These are phyloP conservation scores for Porphyrellus cyaneotinctus DNA, from an alignment of 768 basidiomycete genomes.

Conservation along the genomic window DNA sequence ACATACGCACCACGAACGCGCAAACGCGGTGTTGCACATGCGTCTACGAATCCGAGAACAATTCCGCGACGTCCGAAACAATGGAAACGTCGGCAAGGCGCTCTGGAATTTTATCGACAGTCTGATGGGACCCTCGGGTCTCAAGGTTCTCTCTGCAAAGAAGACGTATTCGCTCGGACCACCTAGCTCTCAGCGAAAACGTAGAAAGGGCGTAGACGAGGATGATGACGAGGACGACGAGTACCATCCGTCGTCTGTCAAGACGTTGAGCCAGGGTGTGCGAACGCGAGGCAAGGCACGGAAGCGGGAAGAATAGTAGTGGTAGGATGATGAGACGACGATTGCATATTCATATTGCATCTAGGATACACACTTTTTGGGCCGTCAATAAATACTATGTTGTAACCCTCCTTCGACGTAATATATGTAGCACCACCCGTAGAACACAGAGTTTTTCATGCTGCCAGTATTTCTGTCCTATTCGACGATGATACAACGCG, in stretches of 20 bases:
- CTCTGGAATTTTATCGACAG: slow-evolving; percentile 57
- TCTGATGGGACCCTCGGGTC: slow-evolving; percentile 31
- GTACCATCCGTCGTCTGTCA: slow-evolving; percentile 45
- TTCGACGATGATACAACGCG: neutral
- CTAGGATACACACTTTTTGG: neutral
- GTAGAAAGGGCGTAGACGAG: slow-evolving; percentile 26
- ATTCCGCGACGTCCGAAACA: slow-evolving; percentile 64
- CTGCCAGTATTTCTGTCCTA: too few relatives aligned
- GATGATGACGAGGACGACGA: slow-evolving; percentile 38
- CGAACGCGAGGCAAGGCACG: slow-evolving; percentile 41
- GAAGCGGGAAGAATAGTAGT: slow-evolving; percentile 14
- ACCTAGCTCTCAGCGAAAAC: slow-evolving; percentile 28
- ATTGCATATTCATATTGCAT: neutral
- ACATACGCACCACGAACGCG: slow-evolving; percentile 40
- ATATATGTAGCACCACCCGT: neutral
- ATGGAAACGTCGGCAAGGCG: slow-evolving; percentile 47
- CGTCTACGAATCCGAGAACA: slow-evolving; percentile 51
- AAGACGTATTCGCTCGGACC: slow-evolving; percentile 10
- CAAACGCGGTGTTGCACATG: slow-evolving; percentile 53
- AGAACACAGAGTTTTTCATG: too few relatives aligned
- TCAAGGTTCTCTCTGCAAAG: slow-evolving; percentile 27
- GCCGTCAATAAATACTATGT: neutral
- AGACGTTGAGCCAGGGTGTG: slow-evolving; percentile 32
- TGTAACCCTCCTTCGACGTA: neutral
- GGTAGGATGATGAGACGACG: neutral